These are phyloP conservation scores for Nitzschia putrida DNA, from an alignment of 108 stramenopile genomes.

Conservation along the genomic window DNA sequence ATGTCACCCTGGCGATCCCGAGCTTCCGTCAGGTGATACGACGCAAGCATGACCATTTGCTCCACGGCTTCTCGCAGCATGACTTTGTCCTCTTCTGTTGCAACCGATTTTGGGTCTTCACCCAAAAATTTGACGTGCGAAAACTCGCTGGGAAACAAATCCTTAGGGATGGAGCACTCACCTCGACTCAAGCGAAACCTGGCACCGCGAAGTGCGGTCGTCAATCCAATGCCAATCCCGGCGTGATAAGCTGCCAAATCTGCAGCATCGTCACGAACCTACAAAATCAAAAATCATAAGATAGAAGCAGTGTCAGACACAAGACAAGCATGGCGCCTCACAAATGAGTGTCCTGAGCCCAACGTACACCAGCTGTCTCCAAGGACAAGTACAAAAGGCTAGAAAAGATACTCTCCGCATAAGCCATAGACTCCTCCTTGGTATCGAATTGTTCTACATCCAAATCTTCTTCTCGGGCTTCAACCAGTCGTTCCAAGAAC, in stretches of 20 bases:
- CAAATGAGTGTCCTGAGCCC: background rate
- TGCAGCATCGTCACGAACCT: slow-evolving; percentile 67
- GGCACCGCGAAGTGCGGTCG: slow-evolving; percentile 66
- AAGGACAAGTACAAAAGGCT: slow-evolving; percentile 70
- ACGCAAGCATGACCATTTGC: slow-evolving; percentile 57
- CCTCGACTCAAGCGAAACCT: slow-evolving; percentile 58
- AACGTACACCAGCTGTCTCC: slow-evolving; percentile 46
- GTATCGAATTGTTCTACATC: slow-evolving; percentile 55
- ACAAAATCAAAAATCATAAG: background rate
- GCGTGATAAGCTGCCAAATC: slow-evolving; percentile 71
- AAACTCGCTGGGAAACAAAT: slow-evolving; percentile 36
- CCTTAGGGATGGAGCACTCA: slow-evolving; percentile 67
- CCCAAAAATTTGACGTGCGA: slow-evolving; percentile 33
- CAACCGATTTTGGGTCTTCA: slow-evolving; percentile 7
- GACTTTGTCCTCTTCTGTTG: slow-evolving; percentile 19
- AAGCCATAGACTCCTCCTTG: slow-evolving; percentile 55
- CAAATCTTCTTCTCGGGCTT: slow-evolving; percentile 72
- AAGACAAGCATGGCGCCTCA: background rate
- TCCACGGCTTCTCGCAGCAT: slow-evolving; percentile 46
- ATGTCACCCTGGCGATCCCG: slow-evolving; percentile 57
- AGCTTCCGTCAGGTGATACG: slow-evolving; percentile 61
- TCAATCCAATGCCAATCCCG: slow-evolving; percentile 74
- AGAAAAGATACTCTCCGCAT: slow-evolving; percentile 73
- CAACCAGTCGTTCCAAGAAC: slow-evolving; percentile 70
- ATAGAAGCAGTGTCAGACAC: background rate